Evolutionary conservation across 2,329 filamentous ascomycete species (phyloP).

Genomic region (Fusarium tjaetaba): DNA sequence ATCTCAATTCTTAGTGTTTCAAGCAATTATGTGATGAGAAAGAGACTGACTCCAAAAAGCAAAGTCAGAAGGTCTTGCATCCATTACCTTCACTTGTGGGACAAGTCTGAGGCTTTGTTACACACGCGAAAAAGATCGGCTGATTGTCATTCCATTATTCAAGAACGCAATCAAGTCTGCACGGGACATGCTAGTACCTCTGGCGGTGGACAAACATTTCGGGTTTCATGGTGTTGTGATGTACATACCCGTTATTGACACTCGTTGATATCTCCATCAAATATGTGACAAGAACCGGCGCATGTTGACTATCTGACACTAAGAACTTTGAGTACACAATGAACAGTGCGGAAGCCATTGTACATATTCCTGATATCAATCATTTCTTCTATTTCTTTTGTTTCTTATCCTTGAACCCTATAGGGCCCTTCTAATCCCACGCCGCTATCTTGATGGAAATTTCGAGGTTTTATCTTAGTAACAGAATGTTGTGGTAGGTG

Average conservation of each 20-base stretch:
- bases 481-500: not conserved
- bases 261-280: not conserved
- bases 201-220: not conserved
- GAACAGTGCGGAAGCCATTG: no score
- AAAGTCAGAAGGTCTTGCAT: not conserved
- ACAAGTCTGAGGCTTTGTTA: not conserved
- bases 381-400: not conserved
- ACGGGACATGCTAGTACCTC: not conserved
- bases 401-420: not conserved
- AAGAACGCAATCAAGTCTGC: no score
- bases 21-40: not conserved
- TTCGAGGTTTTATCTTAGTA: no score
- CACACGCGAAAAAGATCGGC: not conserved
- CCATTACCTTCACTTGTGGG: no score
- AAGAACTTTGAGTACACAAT: not conserved
- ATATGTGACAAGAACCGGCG: not conserved
- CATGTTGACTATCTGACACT: not conserved
- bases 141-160: not conserved
- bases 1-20: not conserved
- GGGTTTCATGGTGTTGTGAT: not conserved
- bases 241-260: not conserved
- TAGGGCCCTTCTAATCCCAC: fast-evolving
- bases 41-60: not conserved
- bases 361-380: not conserved
- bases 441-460: no score